Evolutionary conservation across 2,329 filamentous ascomycete genomes (phyloP), one percentile per base, ranked within the genome.

Genomic region (Claviceps pazoutovae): DNA sequence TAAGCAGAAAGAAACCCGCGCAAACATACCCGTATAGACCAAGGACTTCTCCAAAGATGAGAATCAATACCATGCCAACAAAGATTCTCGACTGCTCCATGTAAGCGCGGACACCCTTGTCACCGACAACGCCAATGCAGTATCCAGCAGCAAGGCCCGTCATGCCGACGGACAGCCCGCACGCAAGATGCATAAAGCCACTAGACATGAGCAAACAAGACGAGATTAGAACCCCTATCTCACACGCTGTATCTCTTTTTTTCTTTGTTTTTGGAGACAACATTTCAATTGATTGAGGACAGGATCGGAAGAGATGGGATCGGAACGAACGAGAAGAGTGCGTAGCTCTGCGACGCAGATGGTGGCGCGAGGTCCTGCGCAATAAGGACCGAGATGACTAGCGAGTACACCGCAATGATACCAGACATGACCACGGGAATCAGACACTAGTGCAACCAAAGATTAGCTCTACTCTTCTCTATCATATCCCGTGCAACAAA

Each of bases 11-110:
- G 9, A 2, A 11, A 16, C 8, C 4, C 2, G 30, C 26, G 26
- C 13, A 13, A 56, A 67, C 84, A 59, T 76, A 95, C 88, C 93
- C 93, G 64, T 98, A 98, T 36, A 98, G 83, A 68, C 93, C 93
- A 66, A 98, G 68, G 17, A 98, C 93, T 75, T 98, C 93, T 53
- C 88, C 93, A 66, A 98, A 98, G 79, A 98, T 98, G 57, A 97
- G 78, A 60, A 97, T 97, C 62, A 98, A 73, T 46, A 98, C 91
- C 93, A 97, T 97, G 68, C 93, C 93, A 48, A 98, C 93, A 61
- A 96, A 98, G 58, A 98, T 86, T 57, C 91, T 81, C 48, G 87
- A 94, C 70, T 98, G 93, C 63, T 88, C 82, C 89, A 98, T 95
- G 73, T 94, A 97, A 53, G 89, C 83, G 61, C 93, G 83, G 50